Percentiles rank a stretch among this genome's conserved stretches.
phyloP scores from a whole-genome alignment of 208 protist genomes.

The Crithidia brevicula region DNA sequence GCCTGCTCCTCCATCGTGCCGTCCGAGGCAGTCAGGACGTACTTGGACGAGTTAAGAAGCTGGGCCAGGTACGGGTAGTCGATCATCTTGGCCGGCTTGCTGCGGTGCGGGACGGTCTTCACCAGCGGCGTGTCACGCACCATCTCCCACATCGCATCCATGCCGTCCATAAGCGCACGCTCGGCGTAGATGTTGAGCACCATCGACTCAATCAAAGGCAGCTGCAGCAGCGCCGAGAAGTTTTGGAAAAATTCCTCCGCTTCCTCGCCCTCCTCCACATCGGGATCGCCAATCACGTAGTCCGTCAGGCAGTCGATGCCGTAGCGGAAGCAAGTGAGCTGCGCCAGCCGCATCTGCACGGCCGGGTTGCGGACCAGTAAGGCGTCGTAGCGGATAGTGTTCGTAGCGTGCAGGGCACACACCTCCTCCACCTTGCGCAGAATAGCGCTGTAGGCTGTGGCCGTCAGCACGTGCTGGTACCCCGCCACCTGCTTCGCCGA shows the following conservation, averaged over 20 bases:
- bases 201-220: constrained; percentile 62
- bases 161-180: constrained; percentile 52
- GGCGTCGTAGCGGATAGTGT: constrained; percentile 65
- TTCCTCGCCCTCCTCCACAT: constrained; percentile 28
- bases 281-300: constrained; percentile 59
- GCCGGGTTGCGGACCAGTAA: constrained; percentile 70
- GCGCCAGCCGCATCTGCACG: constrained; percentile 67
- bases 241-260: constrained; percentile 9
- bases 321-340: constrained; percentile 67
- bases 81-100: constrained; percentile 48
- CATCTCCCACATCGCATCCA: constrained; percentile 56
- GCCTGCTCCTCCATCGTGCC: constrained; percentile 45
- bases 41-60: constrained; percentile 53
- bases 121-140: constrained; percentile 44
- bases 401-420: constrained; percentile 69
- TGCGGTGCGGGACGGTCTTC: constrained; percentile 51
- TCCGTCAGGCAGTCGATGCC: constrained; percentile 57
- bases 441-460: constrained; percentile 66
- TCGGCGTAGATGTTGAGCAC: constrained; percentile 69
- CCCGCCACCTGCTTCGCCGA: constrained; percentile 38
- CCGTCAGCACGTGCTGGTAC: constrained; percentile 62
- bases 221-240: constrained; percentile 19
- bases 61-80: constrained; percentile 67
- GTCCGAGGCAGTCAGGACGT: constrained; percentile 42
- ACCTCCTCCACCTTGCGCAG: constrained; percentile 60